Percentiles rank a stretch among this genome's conserved stretches.
These are phyloP conservation scores for Capsicum rhomboideum DNA, from an alignment of 257 asterid species.

Conservation along the genomic window DNA sequence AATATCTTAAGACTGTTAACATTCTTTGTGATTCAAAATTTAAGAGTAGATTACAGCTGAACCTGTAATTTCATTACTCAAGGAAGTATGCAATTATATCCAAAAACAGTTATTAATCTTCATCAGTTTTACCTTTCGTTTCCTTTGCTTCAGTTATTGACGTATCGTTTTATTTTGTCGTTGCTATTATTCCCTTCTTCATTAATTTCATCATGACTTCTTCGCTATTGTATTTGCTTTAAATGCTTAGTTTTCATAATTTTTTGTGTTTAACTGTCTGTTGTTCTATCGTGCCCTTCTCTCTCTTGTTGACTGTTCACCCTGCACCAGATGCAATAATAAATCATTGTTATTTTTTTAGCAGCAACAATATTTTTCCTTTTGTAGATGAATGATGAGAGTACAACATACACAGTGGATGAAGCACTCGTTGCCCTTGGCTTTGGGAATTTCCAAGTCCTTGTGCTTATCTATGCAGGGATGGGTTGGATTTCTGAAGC, in stretches of 20 bases:
- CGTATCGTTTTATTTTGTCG: too few species aligned
- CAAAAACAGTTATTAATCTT: too few species aligned
- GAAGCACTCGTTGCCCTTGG: constrained; percentile 65
- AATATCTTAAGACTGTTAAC: too few species aligned
- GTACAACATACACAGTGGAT: constrained; percentile 44
- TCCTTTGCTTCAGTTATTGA: too few species aligned
- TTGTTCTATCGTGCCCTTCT: background rate
- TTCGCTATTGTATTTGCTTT: too few species aligned
- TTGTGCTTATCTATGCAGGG: constrained; percentile 64
- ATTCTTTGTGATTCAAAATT: too few species aligned
- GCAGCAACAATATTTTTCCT: background rate
- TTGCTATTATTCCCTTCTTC: too few species aligned
- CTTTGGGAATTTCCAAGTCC: constrained; percentile 61
- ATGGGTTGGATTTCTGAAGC: constrained; percentile 77
- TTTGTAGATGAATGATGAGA: constrained; percentile 52
- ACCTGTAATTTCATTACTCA: too few species aligned
- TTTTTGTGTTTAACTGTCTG: background rate
- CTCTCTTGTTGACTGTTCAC: background rate
- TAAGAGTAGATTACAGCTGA: too few species aligned
- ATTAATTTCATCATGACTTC: too few species aligned
- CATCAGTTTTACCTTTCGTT: too few species aligned
- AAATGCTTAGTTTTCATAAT: background rate
- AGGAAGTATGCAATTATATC: too few species aligned
- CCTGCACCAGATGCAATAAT: background rate
- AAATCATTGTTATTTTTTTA: background rate